Base-by-base conservation (phyloP, 164 flowering plant genomes). In the Vitis cinerea region DNA sequence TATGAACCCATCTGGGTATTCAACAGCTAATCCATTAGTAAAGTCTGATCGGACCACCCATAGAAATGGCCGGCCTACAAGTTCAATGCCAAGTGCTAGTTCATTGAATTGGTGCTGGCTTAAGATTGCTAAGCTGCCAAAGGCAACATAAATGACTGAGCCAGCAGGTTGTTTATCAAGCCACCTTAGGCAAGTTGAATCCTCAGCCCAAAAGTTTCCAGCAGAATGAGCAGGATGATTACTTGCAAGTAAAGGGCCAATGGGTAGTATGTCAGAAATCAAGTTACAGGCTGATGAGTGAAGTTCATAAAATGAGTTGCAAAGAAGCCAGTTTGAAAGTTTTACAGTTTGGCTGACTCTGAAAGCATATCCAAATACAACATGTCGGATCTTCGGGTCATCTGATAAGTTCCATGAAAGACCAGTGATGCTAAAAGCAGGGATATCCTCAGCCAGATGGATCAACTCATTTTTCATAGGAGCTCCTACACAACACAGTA, bases 41-140 rank as follows among this genome's bases (percentile, higher is more conserved):
- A 75, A 63, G 59, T 75, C 71, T 13, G 74, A 69, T n/a, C 84
- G 65, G 4, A 76, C 73, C 9, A 79, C 85, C 85, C 87, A 82
- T 16, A 84, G 50, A 71, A 84, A 78, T 6, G 79, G 83, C 27
- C 64, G 50, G 3, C 67, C 65, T 1, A 56, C n/a, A 0, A 62
- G 72, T 16, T 76, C 80, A 5, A 82, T 75, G 4, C 75, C 85
- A 2, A 70, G 61, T 48, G 85, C 81, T 3, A 84, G 65, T 50
- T 84, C 87, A 7, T 72, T 67, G 13, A 80, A 56, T 50, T 84
- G 85, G 8, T 2, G 16, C 58, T 72, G 63, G 49, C 61, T 37
- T 10, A 80, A 37, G 27, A 66, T 17, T 0, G 81, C 51, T 67
- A 53, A 50, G 79, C 84, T 84, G 1, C 87, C 87, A 52, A 79